Conservation (phyloP, 192 early-diverging fungal species). For the Gigaspora rosea region DNA sequence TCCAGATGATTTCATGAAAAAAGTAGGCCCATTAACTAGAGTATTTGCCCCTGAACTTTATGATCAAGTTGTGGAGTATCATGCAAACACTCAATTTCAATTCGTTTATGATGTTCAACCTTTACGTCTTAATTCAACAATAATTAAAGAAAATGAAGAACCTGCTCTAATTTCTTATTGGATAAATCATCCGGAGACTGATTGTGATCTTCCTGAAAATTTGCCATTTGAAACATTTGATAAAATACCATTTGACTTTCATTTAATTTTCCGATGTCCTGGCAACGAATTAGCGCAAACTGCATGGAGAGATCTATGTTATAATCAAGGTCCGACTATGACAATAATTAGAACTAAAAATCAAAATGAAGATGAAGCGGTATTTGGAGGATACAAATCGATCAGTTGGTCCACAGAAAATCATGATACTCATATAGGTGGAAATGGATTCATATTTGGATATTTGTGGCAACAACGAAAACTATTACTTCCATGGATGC, state of each 20-base stretch:
- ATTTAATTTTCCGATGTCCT: constrained; percentile 7
- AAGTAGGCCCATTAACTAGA: constrained; percentile 6
- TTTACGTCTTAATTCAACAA: background rate
- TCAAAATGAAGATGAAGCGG: constrained; percentile 12
- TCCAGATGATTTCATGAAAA: constrained; percentile 10
- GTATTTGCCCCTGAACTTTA: constrained; percentile 2
- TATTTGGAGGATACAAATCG: constrained; percentile 13
- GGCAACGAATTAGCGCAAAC: background rate
- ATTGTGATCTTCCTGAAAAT: background rate
- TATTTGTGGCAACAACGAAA: constrained; percentile 10
- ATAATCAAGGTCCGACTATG: background rate
- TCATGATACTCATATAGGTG: background rate
- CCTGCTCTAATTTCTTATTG: constrained; percentile 1
- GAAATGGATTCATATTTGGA: constrained; percentile 17
- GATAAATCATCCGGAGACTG: constrained; percentile 3
- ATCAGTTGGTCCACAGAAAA: constrained; percentile 13
- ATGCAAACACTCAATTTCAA: background rate
- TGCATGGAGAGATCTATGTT: constrained; percentile 4
- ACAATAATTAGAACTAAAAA: constrained; percentile 21
- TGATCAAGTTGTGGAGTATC: constrained; percentile 9
- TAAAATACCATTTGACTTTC: constrained; percentile 9
- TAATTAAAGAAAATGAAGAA: constrained; percentile 14
- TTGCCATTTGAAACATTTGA: background rate
- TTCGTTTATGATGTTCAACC: background rate
- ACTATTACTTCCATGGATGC: constrained; percentile 8